Base-by-base conservation (phyloP, 805 yeast genomes). In the Candida nitratophila region DNA sequence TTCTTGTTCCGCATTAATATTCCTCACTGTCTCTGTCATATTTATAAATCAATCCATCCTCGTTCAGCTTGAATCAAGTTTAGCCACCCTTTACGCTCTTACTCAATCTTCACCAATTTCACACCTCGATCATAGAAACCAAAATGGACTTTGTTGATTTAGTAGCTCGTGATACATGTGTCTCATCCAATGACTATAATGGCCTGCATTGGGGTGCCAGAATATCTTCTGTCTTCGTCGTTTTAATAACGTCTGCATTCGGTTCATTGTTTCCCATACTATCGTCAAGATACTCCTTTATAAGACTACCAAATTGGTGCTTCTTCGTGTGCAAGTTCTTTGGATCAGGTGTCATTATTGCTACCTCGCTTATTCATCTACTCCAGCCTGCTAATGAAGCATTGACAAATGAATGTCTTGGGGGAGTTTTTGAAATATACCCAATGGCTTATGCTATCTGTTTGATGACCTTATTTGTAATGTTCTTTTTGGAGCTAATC, bases 261-360 rank as follows among this genome's bases (percentile, higher is more conserved):
- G 87, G 87, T 20, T 59, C 82, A 2, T 75, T 74, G 47, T 75
- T 82, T 63, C 89, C 89, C 1, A 59, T 83, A 2, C 57, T 82
- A 29, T 71, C 86, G 0, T 79, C 85, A 5, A 68, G 68, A 48
- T 76, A 74, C 53, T 77, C 86, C 0, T 73, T 73, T 51, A 68
- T 83, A 37, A 66, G 78, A 49, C 52, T 82, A 47, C 88, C 88
- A 1, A 54, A 70, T 14, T 72, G 78, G 77, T 73, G 79, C 50
- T 83, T 82, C 62, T 81, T 82, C 57, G 59, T 79, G 40, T 80
- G 86, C 41, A 84, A 83, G 55, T 84, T 73, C 62, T 86, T 86
- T 57, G 95, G 95, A 48, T 81, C 90, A 3, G 95, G 95, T 44
- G 91, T 86, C 40, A 86, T 86, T 55, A 73, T 86, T 12, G 86